Conservation (phyloP, 2,329 filamentous ascomycete genomes). For the Arthrobotrys pseudoclavata region DNA sequence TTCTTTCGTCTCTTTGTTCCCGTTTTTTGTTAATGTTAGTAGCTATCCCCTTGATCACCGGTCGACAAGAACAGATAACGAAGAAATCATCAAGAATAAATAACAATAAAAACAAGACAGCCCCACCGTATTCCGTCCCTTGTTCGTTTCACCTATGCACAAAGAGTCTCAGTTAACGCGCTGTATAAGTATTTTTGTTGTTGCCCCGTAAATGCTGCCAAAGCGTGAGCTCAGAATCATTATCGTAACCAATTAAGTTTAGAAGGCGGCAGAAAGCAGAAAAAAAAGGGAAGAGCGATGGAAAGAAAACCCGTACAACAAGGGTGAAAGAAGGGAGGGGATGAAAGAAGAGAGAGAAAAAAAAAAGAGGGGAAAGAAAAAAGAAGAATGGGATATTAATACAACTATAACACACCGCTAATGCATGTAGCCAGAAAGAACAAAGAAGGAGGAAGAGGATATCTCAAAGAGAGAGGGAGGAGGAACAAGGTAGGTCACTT, state of each 20-base stretch:
- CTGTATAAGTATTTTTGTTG: slow-evolving; percentile 32
- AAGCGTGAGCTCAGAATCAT: slow-evolving; percentile 21
- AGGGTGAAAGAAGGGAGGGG: neutral
- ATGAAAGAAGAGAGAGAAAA: slow-evolving; percentile 3
- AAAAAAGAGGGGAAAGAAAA: neutral
- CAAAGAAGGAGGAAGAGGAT: slow-evolving; percentile 15
- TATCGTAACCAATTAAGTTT: slow-evolving; percentile 35
- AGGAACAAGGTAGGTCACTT: neutral
- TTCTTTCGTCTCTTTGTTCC: slow-evolving; percentile 22
- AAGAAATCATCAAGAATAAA: slow-evolving; percentile 6
- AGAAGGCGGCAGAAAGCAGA: neutral
- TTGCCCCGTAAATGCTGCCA: slow-evolving; percentile 38
- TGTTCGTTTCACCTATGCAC: slow-evolving; percentile 28
- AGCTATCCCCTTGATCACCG: slow-evolving; percentile 2
- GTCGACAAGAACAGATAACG: neutral
- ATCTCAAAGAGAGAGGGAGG: neutral
- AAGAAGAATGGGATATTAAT: slow-evolving; percentile 34
- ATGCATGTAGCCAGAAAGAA: slow-evolving; percentile 35
- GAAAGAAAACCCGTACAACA: neutral
- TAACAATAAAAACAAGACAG: slow-evolving; percentile 1
- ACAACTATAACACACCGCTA: slow-evolving; percentile 53
- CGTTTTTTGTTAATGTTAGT: slow-evolving; percentile 17
- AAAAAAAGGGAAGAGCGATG: neutral
- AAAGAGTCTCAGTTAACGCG: slow-evolving; percentile 28
- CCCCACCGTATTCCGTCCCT: slow-evolving; percentile 16